Percentiles rank a stretch among this genome's conserved stretches.
Conservation (phyloP, 495 filamentous ascomycete species). For the Astrothelium subdiscretum region DNA sequence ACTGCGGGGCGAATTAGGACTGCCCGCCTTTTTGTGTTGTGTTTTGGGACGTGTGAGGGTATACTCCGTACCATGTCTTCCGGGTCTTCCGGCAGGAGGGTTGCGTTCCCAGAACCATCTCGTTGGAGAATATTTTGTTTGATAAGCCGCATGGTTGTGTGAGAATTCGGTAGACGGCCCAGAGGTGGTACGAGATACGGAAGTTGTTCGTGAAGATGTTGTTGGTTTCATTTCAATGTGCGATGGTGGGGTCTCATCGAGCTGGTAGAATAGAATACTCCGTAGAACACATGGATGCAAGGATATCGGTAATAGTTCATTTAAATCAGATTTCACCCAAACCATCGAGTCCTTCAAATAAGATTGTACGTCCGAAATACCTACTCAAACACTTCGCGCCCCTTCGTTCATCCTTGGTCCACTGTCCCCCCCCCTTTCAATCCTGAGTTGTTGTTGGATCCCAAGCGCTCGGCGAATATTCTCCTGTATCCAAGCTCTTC, state of each 20-base stretch:
- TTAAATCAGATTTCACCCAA: too few species aligned
- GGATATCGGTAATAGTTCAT: too few species aligned
- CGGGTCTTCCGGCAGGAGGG: conserved; percentile 76
- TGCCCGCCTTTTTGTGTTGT: not conserved
- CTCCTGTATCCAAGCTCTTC: conserved; percentile 37
- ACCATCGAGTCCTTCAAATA: too few species aligned
- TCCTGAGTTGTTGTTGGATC: conserved; percentile 47
- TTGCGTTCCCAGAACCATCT: conserved; percentile 66
- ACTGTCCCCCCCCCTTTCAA: too few species aligned
- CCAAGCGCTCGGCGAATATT: conserved; percentile 61
- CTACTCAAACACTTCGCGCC: too few species aligned
- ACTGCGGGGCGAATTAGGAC: conserved; percentile 37
- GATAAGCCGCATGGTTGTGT: conserved; percentile 55
- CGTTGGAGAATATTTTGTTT: conserved; percentile 57
- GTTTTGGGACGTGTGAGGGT: not conserved
- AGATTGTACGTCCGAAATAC: too few species aligned
- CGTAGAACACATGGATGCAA: too few species aligned
- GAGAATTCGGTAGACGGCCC: not conserved
- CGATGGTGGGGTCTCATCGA: not conserved
- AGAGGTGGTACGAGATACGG: not conserved
- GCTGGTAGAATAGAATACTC: too few species aligned
- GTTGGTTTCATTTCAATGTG: not conserved
- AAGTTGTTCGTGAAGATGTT: not conserved
- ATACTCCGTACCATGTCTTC: conserved; percentile 91
- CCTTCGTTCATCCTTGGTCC: too few species aligned